These are phyloP conservation scores for Metarhizium anisopliae DNA, from an alignment of 2,329 filamentous ascomycete species.

Conservation along the genomic window DNA sequence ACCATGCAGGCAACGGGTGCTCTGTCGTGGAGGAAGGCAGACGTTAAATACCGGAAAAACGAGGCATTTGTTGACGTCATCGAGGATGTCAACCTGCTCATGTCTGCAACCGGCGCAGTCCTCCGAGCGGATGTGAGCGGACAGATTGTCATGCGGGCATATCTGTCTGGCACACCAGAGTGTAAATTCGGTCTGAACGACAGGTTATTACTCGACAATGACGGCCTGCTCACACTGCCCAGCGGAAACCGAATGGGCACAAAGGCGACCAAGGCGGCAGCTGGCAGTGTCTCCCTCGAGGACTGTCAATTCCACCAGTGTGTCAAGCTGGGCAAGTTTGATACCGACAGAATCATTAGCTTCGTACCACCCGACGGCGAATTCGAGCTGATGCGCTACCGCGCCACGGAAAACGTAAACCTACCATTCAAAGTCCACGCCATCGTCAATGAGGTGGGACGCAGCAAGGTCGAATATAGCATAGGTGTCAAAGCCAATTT, in stretches of 20 bases:
- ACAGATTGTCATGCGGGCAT: slow-evolving; percentile 97
- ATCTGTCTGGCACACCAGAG: slow-evolving; percentile 90
- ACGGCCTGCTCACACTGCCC: slow-evolving; percentile 55
- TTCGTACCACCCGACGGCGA: slow-evolving; percentile 96
- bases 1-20: slow-evolving; percentile 99
- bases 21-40: slow-evolving; percentile 90
- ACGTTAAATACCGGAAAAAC: slow-evolving; percentile 99
- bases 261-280: slow-evolving; percentile 90
- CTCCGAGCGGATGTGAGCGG: slow-evolving; percentile 93
- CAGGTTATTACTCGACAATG: slow-evolving; percentile 77
- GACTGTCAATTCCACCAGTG: slow-evolving; percentile 99
- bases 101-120: slow-evolving; percentile 95
- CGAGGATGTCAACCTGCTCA: slow-evolving; percentile 95
- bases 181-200: slow-evolving; percentile 99
- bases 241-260: slow-evolving; percentile 70
- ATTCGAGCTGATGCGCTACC: slow-evolving; percentile 98
- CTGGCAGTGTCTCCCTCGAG: slow-evolving; percentile 89
- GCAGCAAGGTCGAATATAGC: slow-evolving; percentile 97
- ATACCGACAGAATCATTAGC: slow-evolving; percentile 91
- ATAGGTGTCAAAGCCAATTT: slow-evolving; percentile 97
- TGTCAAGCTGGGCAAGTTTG: slow-evolving; percentile 94
- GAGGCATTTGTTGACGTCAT: slow-evolving; percentile 99
- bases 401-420: slow-evolving; percentile 97
- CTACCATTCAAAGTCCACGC: slow-evolving; percentile 97
- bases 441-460: slow-evolving; percentile 95